Evolutionary conservation across 1,284 basidiomycete species (phyloP), one percentile per base, ranked within the genome.

Genomic region (Apiotrichum brassicae): DNA sequence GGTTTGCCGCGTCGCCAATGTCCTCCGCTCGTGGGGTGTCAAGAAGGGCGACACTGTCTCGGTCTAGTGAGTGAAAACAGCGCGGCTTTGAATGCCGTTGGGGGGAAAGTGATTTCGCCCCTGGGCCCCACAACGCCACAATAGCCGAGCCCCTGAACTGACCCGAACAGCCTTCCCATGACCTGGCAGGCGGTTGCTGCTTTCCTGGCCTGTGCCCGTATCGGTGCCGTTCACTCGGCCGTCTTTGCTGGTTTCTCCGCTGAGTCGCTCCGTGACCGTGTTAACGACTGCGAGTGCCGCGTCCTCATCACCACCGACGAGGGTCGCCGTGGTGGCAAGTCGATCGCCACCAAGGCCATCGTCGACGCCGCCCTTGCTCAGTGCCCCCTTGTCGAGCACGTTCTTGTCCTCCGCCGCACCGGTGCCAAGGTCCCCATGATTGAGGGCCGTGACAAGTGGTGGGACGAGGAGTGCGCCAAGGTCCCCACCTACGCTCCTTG

Each of bases 191-290:
- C 94, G 18, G 89, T 86, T 46, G 91, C 90, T 32, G 86, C 93
- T 26, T 92, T 98, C 82, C 84, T 98, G 46, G 94, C 94, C 19
- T 97, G 93, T 73, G 93, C 94, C 6, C 86, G 94, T 62, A 89
- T 98, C 64, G 95, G 94, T 46, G 94, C 95, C 23, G 79, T 98
- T 48, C 95, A 98, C 78, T 95, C 91, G n/a, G 94, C 97, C 66
- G 85, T 98, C 57, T 98, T 98, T 65, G 94, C 94, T 43, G 94
- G 95, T 14, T 98, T 98, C 79, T 91, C 86, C 9, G 84, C 93
- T n/a, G 95, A 97, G 75, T 88, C 88, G 11, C 83, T 98, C 49
- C 83, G 94, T 45, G 95, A 97, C 75, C 85, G 95, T 54, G 82
- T 93, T 35, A 81, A 84, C 51, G 95, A 98, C 75, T 95, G 93